Conservation (phyloP, 1,284 basidiomycete genomes). For the Phaffia rhodozyma region DNA sequence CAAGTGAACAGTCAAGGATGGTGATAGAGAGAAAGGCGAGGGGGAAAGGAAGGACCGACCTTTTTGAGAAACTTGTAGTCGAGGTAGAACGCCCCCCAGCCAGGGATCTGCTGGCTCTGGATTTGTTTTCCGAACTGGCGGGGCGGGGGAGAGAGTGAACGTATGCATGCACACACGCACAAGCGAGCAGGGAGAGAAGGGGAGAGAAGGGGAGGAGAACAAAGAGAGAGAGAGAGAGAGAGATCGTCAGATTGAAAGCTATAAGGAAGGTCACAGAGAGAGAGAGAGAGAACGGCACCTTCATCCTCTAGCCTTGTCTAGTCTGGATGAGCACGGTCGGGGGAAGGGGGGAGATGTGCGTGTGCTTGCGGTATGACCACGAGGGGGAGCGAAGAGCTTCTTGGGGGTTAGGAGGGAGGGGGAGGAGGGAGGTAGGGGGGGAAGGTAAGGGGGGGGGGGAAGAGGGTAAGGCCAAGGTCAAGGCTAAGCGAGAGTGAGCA, state of each 20-base stretch:
- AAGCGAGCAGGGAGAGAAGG: not conserved
- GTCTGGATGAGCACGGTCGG: too few relatives aligned
- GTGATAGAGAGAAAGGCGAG: not conserved
- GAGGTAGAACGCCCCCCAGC: slow-evolving; percentile 92
- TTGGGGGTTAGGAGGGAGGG: not conserved
- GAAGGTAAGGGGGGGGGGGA: not conserved
- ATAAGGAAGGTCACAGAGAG: not conserved
- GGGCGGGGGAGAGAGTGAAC: too few relatives aligned
- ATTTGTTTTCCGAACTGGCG: slow-evolving; percentile 95
- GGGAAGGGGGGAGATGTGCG: too few relatives aligned
- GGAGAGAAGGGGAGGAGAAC: not conserved
- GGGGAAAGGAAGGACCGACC: slow-evolving; percentile 24
- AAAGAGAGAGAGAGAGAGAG: not conserved
- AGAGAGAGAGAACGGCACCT: too few relatives aligned
- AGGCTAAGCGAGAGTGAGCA: not conserved
- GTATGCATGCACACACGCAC: too few relatives aligned
- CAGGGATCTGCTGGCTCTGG: slow-evolving; percentile 89
- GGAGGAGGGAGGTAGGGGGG: not conserved
- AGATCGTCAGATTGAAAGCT: not conserved
- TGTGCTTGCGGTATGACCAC: not conserved
- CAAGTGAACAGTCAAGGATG: slow-evolving; percentile 21
- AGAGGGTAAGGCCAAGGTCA: too few relatives aligned
- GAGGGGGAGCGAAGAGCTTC: not conserved
- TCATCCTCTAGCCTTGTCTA: too few relatives aligned
- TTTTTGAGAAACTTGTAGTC: slow-evolving; percentile 99